These are phyloP conservation scores for Vitis hybrid DNA, from an alignment of 177 flowering plant genomes.

Conservation along the genomic window DNA sequence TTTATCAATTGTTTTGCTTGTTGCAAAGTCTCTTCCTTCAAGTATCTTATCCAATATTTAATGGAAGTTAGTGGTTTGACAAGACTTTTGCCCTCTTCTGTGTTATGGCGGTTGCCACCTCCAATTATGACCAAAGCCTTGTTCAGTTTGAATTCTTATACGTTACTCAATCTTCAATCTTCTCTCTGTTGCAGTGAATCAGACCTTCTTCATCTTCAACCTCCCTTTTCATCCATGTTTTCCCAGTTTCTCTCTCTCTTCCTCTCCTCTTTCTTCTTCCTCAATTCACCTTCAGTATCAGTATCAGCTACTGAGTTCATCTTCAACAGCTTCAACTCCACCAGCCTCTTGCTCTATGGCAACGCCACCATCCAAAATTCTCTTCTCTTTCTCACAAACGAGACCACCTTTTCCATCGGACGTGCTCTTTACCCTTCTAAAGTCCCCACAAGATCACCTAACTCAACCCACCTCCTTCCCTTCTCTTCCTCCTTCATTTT, in stretches of 20 bases:
- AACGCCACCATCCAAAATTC: slow-evolving; percentile 16
- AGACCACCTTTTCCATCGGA: slow-evolving; percentile 17
- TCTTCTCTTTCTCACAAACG: slow-evolving; percentile 17
- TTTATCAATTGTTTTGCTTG: too few relatives aligned
- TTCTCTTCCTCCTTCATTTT: slow-evolving; percentile 30
- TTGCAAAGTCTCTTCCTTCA: too few relatives aligned
- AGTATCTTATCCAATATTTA: too few relatives aligned
- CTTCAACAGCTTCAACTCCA: slow-evolving; percentile 23
- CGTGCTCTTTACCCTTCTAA: slow-evolving; percentile 21
- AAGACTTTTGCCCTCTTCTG: too few relatives aligned
- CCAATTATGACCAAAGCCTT: too few relatives aligned
- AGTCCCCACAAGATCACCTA: slow-evolving; percentile 10
- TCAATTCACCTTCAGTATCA: not conserved
- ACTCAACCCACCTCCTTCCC: slow-evolving; percentile 14
- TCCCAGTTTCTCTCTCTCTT: not conserved
- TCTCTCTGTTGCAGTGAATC: not conserved
- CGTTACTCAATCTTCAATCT: too few relatives aligned
- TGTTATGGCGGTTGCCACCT: too few relatives aligned
- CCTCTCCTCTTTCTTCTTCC: not conserved
- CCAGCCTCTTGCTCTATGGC: slow-evolving; percentile 9
- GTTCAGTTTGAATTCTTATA: too few relatives aligned
- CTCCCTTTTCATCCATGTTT: not conserved
- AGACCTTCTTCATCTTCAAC: not conserved
- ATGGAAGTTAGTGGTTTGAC: too few relatives aligned
- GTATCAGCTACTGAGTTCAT: slow-evolving; percentile 14